Evolutionary conservation across 2,329 filamentous ascomycete genomes (phyloP).

Genomic region (Claviceps purpurea): DNA sequence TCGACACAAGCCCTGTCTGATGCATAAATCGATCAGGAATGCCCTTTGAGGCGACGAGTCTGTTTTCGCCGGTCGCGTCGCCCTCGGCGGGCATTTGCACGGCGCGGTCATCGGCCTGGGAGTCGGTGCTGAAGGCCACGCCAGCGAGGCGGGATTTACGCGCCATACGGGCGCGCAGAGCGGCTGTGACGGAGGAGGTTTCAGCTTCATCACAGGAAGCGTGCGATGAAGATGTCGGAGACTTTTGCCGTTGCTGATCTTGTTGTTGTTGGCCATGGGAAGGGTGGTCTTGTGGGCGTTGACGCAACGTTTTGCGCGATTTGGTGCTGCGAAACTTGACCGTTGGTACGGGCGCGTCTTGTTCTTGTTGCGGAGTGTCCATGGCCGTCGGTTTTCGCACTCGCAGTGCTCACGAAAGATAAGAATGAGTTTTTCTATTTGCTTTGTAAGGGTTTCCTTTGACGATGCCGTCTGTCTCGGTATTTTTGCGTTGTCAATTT

Average conservation of each 20-base stretch:
- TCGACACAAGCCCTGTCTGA: slow-evolving; percentile 55
- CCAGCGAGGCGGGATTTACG: slow-evolving; percentile 38
- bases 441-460: no score
- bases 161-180: slow-evolving; percentile 38
- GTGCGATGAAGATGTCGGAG: neutral
- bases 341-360: slow-evolving; percentile 12
- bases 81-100: slow-evolving; percentile 23
- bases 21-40: slow-evolving; percentile 48
- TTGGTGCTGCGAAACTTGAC: slow-evolving; percentile 43
- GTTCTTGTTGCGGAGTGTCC: slow-evolving; percentile 9
- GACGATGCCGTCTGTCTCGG: no score
- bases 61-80: slow-evolving; percentile 17
- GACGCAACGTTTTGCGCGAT: slow-evolving; percentile 47
- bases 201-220: slow-evolving; percentile 14
- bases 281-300: slow-evolving; percentile 25
- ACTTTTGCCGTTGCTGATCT: neutral
- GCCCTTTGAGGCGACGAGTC: slow-evolving; percentile 14
- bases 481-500: neutral
- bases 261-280: neutral
- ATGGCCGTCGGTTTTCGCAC: slow-evolving; percentile 5
- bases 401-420: no score
- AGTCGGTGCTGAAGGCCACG: slow-evolving; percentile 38
- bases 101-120: slow-evolving; percentile 9
- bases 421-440: neutral
- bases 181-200: slow-evolving; percentile 29